Percentiles rank a stretch among this genome's conserved stretches.
Evolutionary conservation across 1,284 basidiomycete genomes (phyloP).

Genomic region (Macrocystidia cucumis): DNA sequence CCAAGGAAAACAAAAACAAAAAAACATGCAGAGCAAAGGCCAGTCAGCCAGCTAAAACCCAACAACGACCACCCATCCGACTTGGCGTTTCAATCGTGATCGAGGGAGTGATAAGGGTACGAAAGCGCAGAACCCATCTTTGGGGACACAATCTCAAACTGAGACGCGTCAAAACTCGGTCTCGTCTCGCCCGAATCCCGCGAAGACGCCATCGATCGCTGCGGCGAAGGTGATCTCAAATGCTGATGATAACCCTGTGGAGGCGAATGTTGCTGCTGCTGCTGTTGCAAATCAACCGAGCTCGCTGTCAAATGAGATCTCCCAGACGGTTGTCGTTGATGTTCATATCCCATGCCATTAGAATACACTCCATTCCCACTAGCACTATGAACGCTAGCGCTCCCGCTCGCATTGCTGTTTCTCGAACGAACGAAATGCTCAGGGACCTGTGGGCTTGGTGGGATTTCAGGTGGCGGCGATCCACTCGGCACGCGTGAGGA

Average conservation of each 20-base stretch:
- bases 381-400: too few relatives aligned
- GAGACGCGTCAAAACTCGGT: slow-evolving; percentile 37
- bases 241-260: slow-evolving; percentile 11
- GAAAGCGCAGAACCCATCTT: slow-evolving; percentile 25
- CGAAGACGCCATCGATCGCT: slow-evolving; percentile 26
- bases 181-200: slow-evolving; percentile 28
- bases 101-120: slow-evolving; percentile 30
- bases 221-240: slow-evolving; percentile 19
- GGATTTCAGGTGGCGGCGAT: slow-evolving; percentile 27
- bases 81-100: slow-evolving; percentile 23
- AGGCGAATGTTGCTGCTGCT: slow-evolving; percentile 17
- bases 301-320: slow-evolving; percentile 23
- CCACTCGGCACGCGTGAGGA: slow-evolving; percentile 22
- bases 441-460: slow-evolving; percentile 37
- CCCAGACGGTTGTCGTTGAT: slow-evolving; percentile 19
- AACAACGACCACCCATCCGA: too few relatives aligned
- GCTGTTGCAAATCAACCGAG: slow-evolving; percentile 27
- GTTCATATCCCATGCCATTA: too few relatives aligned
- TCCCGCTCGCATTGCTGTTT: too few relatives aligned
- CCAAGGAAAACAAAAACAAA: too few relatives aligned
- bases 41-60: too few relatives aligned
- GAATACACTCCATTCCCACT: too few relatives aligned
- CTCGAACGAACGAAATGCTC: slow-evolving; percentile 25
- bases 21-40: too few relatives aligned
- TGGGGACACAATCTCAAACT: slow-evolving; percentile 43